A percentile compares a stretch with the other conserved stretches of the same genome.
These are phyloP conservation scores for Ilyonectria destructans DNA, from an alignment of 2,329 filamentous ascomycete genomes.

Conservation along the genomic window DNA sequence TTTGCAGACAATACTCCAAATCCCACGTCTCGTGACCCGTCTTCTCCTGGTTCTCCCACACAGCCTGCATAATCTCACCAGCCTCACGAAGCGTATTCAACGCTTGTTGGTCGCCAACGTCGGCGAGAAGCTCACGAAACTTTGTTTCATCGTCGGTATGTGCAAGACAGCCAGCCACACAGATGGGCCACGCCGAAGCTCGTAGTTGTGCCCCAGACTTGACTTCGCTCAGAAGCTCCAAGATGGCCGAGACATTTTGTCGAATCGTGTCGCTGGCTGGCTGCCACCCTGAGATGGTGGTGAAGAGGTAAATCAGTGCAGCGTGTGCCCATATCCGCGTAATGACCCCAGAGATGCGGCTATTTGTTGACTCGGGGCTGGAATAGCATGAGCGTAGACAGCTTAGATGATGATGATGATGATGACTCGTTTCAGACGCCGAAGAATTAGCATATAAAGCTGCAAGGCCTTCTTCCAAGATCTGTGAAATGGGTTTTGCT, in stretches of 20 bases:
- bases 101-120: not conserved
- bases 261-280: not conserved
- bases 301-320: not conserved
- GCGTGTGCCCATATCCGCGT: constrained; percentile 27
- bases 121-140: not conserved
- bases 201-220: not conserved
- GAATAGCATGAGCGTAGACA: too few relatives aligned
- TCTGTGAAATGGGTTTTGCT: not conserved
- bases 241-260: not conserved
- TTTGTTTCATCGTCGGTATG: not conserved
- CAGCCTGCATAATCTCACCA: constrained; percentile 7
- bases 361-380: not conserved
- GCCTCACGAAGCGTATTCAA: constrained; percentile 24
- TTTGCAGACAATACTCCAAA: not conserved
- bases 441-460: too few relatives aligned
- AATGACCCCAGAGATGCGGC: not conserved
- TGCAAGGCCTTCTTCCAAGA: not conserved
- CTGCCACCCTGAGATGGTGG: constrained; percentile 26
- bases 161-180: constrained; percentile 26
- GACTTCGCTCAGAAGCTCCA: not conserved
- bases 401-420: too few relatives aligned
- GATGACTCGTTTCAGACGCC: too few relatives aligned
- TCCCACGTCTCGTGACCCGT: constrained; percentile 28
- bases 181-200: constrained; percentile 29
- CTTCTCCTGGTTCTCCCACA: constrained; percentile 15